Evolutionary conservation across 1,284 basidiomycete genomes (phyloP).

Genomic region (Ustilago shanxiensis): DNA sequence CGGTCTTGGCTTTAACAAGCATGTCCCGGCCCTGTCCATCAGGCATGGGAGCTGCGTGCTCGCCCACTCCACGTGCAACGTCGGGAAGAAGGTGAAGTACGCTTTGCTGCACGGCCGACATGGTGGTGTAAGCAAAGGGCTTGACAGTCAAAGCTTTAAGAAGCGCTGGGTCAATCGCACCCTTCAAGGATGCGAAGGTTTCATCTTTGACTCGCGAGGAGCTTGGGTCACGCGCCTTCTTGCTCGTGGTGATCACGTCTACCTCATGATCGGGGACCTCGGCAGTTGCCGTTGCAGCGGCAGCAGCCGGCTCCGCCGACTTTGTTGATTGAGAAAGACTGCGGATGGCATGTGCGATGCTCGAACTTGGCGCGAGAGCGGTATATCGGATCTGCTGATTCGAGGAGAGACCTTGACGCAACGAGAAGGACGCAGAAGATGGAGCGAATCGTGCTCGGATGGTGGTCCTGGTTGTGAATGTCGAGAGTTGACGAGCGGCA

Average conservation of each 20-base stretch:
- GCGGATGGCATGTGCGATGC: conserved; percentile 22
- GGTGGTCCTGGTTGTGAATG: conserved; percentile 21
- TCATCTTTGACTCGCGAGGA: conserved; percentile 33
- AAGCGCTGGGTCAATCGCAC: conserved; percentile 44
- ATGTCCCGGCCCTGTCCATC: conserved; percentile 68
- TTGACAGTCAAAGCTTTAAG: conserved; percentile 70
- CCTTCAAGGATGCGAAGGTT: conserved; percentile 57
- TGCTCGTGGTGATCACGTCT: not conserved
- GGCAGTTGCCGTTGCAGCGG: not conserved
- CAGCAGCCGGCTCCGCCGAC: conserved; percentile 17
- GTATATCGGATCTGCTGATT: conserved; percentile 6
- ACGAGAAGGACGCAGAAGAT: not conserved
- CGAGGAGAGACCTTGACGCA: conserved; percentile 4
- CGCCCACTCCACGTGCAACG: conserved; percentile 59
- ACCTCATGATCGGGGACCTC: not conserved
- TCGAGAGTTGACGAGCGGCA: conserved; percentile 36
- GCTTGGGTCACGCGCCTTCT: not conserved
- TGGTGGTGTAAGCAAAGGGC: conserved; percentile 80
- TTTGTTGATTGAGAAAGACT: conserved; percentile 28
- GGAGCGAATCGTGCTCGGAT: conserved; percentile 13
- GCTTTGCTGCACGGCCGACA: conserved; percentile 87
- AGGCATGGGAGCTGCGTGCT: conserved; percentile 28
- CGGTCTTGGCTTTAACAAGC: conserved; percentile 70
- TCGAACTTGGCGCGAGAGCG: conserved; percentile 7
- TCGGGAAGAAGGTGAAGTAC: conserved; percentile 77